Evolutionary conservation across 345 rosid genomes (phyloP).

Genomic region (Ceriops tagal): DNA sequence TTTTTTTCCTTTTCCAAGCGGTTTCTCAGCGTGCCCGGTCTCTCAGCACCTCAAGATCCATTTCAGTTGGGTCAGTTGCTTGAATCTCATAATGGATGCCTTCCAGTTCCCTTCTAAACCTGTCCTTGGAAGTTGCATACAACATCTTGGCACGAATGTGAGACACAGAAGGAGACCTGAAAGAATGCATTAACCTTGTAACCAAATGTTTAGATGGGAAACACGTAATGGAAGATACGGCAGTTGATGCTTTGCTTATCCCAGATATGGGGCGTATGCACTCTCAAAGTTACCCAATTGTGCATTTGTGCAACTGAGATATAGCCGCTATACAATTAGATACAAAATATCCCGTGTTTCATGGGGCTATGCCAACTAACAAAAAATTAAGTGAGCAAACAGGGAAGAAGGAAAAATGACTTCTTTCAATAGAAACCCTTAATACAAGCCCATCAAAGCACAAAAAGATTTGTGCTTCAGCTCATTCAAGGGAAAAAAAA

Average conservation of each 20-base stretch:
- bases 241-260: no score
- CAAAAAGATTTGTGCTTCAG: no score
- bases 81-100: conserved; percentile 27
- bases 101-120: conserved; percentile 21
- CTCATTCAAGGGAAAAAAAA: no score
- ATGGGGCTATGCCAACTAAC: background rate
- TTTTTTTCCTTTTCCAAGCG: background rate
- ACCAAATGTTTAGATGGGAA: background rate
- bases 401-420: no score
- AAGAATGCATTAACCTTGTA: background rate
- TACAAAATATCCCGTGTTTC: background rate
- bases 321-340: background rate
- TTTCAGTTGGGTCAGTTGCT: conserved; percentile 27
- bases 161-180: conserved; percentile 25
- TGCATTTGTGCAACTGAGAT: background rate
- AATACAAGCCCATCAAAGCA: no score
- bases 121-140: conserved; percentile 25
- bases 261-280: no score
- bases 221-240: background rate
- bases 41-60: conserved; percentile 24
- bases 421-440: no score
- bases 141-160: conserved; percentile 23
- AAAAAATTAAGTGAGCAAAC: no score
- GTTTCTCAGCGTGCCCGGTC: conserved; percentile 21
- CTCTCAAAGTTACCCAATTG: no score